These are phyloP conservation scores for Scopulariopsis brevicaulis DNA, from an alignment of 2,329 filamentous ascomycete species.

Conservation along the genomic window DNA sequence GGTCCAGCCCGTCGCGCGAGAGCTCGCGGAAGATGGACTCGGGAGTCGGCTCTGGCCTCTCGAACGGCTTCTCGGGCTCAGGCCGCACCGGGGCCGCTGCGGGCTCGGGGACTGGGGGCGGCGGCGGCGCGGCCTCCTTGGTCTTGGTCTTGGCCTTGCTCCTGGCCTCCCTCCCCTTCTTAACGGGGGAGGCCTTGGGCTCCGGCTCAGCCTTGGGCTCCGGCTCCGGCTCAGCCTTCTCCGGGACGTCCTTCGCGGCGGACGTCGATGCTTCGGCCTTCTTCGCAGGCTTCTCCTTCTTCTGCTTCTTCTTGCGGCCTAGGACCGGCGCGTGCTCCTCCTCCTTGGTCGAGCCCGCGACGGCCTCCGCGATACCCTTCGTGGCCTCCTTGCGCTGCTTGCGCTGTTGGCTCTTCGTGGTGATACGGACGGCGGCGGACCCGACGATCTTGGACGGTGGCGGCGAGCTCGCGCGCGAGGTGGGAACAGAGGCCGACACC, in stretches of 20 bases:
- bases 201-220: conserved; percentile 4
- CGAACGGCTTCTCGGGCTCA: conserved; percentile 7
- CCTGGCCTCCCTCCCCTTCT: conserved; percentile 9
- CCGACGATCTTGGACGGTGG: conserved; percentile 50
- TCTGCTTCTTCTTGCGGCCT: conserved; percentile 76
- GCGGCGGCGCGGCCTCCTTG: conserved; percentile 7
- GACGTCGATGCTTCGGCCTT: not conserved
- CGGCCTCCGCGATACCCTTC: conserved; percentile 49
- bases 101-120: conserved; percentile 3
- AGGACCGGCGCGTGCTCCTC: conserved; percentile 60
- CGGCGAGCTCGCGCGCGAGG: conserved; percentile 60
- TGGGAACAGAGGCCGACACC: conserved; percentile 57
- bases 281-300: conserved; percentile 50
- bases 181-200: not conserved
- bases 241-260: conserved; percentile 33
- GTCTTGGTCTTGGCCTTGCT: conserved; percentile 17
- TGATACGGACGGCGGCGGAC: conserved; percentile 54
- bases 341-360: conserved; percentile 39
- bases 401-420: conserved; percentile 69
- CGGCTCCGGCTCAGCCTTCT: conserved; percentile 9
- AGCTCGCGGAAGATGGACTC: conserved; percentile 19
- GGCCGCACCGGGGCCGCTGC: not conserved
- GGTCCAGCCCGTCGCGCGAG: conserved; percentile 17
- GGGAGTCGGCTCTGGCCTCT: conserved; percentile 19
- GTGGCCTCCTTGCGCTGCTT: conserved; percentile 61